Base-by-base conservation (phyloP, 768 basidiomycete species). In the Filobasidium wieringae region DNA sequence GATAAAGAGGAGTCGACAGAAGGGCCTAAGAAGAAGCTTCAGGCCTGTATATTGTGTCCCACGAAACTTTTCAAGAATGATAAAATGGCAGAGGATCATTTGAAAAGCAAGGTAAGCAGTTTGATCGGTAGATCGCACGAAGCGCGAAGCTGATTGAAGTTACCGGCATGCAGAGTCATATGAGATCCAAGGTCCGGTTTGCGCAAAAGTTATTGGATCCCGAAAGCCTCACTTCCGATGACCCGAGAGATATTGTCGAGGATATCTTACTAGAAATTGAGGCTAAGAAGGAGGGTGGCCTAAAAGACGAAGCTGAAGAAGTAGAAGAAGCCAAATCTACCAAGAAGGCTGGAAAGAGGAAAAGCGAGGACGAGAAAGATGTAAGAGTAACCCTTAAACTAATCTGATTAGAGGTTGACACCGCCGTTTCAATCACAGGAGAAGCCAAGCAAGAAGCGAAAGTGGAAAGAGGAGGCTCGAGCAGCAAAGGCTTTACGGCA, bases 21-120 rank as follows among this genome's bases (percentile, higher is more conserved):
- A 27, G 32, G 12, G 17, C 37, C 27, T 1, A 45, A 40, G 24
- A 45, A 27, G 26, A 37, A 22, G 31, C 19, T 53, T 15, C 54
- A 55, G 27, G 54, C 39, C 4, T 55, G 54, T 55, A 33, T 55
- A 15, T 30, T 55, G 14, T 55, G 54, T 29, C 54, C 54, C 15
- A 17, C 17, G 15, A 55, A 41, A 27, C 12, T 55, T 9, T 45
- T 55, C 24, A 55, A 55, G 54, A 55, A 55, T 41, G 36, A 55
- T 14, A 41, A 37, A 17, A 55, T 55, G 54, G 54, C 27, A 8
- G 54, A 55, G 37, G 37, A 29, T 12, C 54, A 55, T 55, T 11
- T 55, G 39, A 55, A 55, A 31, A 55, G 54, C 29, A 45, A 29
- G 15, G 54, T 55, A 33, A 41, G 53, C 43, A n/a, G 30, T 14